Evolutionary conservation across 1,284 basidiomycete genomes (phyloP).

Genomic region (Ganoderma leucocontextum): DNA sequence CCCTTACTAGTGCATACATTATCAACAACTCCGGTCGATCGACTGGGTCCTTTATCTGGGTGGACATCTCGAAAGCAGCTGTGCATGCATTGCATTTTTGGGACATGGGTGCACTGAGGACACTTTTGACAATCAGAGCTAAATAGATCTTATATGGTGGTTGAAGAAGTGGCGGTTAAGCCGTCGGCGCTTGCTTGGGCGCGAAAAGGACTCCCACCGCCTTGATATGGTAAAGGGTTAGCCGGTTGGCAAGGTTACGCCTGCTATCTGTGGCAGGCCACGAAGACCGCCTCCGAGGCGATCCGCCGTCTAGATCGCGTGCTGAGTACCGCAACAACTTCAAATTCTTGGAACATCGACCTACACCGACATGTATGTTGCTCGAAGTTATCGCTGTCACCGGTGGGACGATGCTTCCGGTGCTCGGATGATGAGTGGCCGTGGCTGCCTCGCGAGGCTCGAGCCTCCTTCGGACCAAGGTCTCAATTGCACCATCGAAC

Average conservation of each 20-base stretch:
- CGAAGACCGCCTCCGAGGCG: neutral
- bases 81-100: too few species aligned
- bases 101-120: too few species aligned
- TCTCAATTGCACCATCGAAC: neutral
- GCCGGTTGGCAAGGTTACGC: constrained; percentile 2
- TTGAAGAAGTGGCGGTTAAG: neutral
- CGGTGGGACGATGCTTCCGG: neutral
- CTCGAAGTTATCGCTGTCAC: neutral
- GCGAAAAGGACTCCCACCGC: constrained; percentile 5
- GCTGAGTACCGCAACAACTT: neutral
- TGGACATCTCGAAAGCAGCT: neutral
- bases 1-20: neutral
- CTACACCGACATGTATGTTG: neutral
- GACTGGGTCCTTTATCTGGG: neutral
- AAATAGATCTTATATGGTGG: too few species aligned
- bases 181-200: neutral
- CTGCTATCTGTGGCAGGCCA: neutral
- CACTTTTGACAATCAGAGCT: too few species aligned
- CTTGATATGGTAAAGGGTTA: constrained; percentile 8
- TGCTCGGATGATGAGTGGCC: too few species aligned
- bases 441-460: neutral
- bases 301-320: neutral
- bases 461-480: neutral
- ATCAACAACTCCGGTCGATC: neutral
- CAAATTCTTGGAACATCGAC: neutral